Percentiles rank a stretch among this genome's conserved stretches.
Conservation (phyloP, 495 filamentous ascomycete species). For the Penicillium desertorum region DNA sequence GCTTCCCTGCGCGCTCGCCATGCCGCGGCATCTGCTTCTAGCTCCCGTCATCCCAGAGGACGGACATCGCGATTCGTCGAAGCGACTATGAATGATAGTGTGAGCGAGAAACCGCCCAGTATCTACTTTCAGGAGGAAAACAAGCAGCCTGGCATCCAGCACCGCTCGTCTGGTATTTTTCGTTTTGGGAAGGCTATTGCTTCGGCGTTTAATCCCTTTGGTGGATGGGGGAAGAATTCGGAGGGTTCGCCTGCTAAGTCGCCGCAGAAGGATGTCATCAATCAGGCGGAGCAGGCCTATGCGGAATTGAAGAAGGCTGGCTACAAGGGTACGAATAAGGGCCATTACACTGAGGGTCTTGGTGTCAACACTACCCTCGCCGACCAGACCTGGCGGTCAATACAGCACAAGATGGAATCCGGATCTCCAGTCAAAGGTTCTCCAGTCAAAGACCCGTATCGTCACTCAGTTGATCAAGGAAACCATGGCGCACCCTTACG, state of each 20-base stretch:
- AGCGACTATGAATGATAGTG: conserved; percentile 74
- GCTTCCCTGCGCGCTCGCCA: conserved; percentile 24
- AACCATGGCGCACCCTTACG: conserved; percentile 12
- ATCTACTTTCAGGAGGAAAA: conserved; percentile 53
- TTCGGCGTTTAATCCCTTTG: conserved; percentile 55
- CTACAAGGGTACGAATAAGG: conserved; percentile 50
- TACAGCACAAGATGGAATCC: conserved; percentile 40
- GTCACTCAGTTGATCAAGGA: conserved; percentile 3
- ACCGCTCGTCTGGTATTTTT: conserved; percentile 51
- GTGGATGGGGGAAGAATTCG: conserved; percentile 42
- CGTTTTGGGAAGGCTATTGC: conserved; percentile 60
- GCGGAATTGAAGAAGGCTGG: conserved; percentile 60
- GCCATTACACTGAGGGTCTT: conserved; percentile 33
- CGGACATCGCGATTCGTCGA: conserved; percentile 67
- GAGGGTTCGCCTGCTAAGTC: conserved; percentile 26
- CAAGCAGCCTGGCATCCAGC: conserved; percentile 13
- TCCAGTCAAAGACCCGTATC: not conserved
- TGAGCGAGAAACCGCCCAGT: conserved; percentile 64
- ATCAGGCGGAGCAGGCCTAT: conserved; percentile 57
- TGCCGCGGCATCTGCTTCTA: conserved; percentile 20
- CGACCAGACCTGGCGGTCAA: conserved; percentile 43
- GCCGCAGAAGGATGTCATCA: conserved; percentile 42
- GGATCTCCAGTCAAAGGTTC: conserved; percentile 14
- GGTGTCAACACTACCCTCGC: conserved; percentile 26
- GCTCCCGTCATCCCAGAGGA: conserved; percentile 22